Base-by-base conservation (phyloP, 768 basidiomycete genomes). In the Mycena metata region DNA sequence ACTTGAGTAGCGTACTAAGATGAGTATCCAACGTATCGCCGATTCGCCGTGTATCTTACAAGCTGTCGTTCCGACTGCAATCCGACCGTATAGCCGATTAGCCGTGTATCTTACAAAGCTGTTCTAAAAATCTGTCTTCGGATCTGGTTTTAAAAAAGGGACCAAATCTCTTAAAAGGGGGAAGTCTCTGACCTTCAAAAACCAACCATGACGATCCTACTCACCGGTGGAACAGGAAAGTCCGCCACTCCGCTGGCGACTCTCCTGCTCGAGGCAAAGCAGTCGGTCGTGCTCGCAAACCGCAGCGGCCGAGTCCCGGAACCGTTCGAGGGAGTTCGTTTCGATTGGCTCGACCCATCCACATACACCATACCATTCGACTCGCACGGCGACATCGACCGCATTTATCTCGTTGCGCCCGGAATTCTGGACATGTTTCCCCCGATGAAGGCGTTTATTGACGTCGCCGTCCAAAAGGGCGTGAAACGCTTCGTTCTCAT, bases 221-320 rank as follows among this genome's bases (percentile, higher is more conserved):
- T 81, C 69, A 78, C 74, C 55, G 81, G 80, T 5, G 81, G 79
- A n/a, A 80, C 80, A 12, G 81, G 80, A 11, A 79, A 78, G 42
- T 79, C 79, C 5, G 75, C 77, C 5, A 59, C 67, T 1, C 72
- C 68, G 19, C 73, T 79, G 4, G 77, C 80, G 7, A 73, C 66
- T 2, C 74, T 77, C 13, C 69, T 82, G 1, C 67, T 76, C 6
- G 54, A 65, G 10, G 72, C 78, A 6, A 72, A 75, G 1, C 69
- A 76, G 19, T 67, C 76, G 3, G 64, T 79, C 17, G 63, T 82
- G 42, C 47, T 81, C 39, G 70, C 81, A 13, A 75, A 75, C 5
- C 79, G 80, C 19, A 76, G 74, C 43, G 78, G 77, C 6, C 55
- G 41, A 15, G 73, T 66, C n/a, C 76, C 76, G 15, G 65, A 33